Percentiles rank a stretch among this genome's conserved stretches.
These are phyloP conservation scores for Iris macrosiphon DNA, from an alignment of 106 monocot genomes.

Conservation along the genomic window DNA sequence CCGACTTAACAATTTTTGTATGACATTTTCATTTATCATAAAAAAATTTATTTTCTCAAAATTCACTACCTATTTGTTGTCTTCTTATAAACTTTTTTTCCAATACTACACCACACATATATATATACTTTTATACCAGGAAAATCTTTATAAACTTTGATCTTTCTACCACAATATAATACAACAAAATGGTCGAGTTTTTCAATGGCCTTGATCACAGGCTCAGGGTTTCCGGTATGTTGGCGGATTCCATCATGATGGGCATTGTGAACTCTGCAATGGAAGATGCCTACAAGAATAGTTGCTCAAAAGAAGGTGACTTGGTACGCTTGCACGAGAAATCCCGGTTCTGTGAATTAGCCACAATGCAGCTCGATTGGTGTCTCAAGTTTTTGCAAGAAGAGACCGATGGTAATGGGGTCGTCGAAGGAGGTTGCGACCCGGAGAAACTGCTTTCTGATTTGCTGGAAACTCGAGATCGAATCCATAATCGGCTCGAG, in stretches of 20 bases:
- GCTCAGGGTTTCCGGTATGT: constrained; percentile 39
- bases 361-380: constrained; percentile 77
- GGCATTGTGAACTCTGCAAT: constrained; percentile 71
- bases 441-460: constrained; percentile 42
- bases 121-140: no score
- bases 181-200: constrained; percentile 45
- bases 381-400: constrained; percentile 58
- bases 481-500: constrained; percentile 44
- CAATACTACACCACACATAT: no score
- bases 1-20: no score
- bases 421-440: constrained; percentile 19
- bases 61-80: no score
- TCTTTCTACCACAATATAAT: not conserved
- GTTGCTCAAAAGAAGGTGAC: constrained; percentile 43
- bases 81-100: no score
- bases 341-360: constrained; percentile 67
- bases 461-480: constrained; percentile 40
- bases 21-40: no score
- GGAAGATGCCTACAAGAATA: constrained; percentile 62
- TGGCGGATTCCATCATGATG: constrained; percentile 75
- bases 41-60: no score
- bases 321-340: constrained; percentile 60
- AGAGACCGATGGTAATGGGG: constrained; percentile 25
- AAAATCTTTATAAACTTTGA: no score
- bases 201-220: constrained; percentile 38